phyloP scores from a whole-genome alignment of 2,329 filamentous ascomycete species.

The Trichoderma brevicompactum region DNA sequence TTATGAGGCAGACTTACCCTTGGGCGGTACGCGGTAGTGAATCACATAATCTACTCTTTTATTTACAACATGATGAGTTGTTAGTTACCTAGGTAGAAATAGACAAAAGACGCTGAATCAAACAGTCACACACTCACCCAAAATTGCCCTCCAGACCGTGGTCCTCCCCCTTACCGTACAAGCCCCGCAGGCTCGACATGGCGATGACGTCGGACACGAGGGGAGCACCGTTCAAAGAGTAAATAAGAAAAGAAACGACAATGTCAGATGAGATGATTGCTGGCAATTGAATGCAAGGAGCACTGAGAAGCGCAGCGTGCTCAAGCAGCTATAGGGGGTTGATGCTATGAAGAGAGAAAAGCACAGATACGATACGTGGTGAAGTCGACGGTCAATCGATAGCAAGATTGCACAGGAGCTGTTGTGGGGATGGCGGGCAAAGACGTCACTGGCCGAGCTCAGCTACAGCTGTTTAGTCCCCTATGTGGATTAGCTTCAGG shows the following conservation, averaged over 20 bases:
- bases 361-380: not conserved
- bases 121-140: conserved; percentile 41
- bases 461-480: not conserved
- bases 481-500: conserved; percentile 3
- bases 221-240: not conserved
- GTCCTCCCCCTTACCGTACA: conserved; percentile 40
- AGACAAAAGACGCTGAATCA: not conserved
- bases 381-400: conserved; percentile 13
- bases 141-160: conserved; percentile 45
- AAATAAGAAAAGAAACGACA: not conserved
- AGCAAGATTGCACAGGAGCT: conserved; percentile 28
- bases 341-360: not conserved
- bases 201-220: conserved; percentile 22
- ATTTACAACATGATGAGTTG: not conserved
- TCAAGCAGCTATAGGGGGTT: not conserved
- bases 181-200: conserved; percentile 43
- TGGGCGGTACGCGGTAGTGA: conserved; percentile 71
- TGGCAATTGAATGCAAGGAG: not conserved
- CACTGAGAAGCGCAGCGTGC: not conserved
- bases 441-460: conserved; percentile 25
- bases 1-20: conserved; percentile 54
- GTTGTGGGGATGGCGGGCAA: conserved; percentile 25
- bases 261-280: not conserved
- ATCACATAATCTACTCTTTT: conserved; percentile 85
- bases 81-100: not conserved